Evolutionary conservation across 768 basidiomycete species (phyloP).

Genomic region (Auricularia cornea): DNA sequence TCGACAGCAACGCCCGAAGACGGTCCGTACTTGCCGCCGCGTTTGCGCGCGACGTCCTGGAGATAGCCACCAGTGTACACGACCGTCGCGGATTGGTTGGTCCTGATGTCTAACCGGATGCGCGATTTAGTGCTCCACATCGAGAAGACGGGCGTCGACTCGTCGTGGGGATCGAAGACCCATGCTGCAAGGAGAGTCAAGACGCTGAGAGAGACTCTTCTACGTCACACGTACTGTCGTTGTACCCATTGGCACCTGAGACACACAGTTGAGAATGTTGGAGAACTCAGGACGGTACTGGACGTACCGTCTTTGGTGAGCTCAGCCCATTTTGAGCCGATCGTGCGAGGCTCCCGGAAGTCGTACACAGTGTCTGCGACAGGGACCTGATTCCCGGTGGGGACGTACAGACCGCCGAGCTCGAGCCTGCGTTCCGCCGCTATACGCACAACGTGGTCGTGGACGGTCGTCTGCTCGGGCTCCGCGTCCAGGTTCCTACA

Average conservation of each 20-base stretch:
- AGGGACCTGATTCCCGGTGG: neutral
- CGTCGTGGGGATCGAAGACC: neutral
- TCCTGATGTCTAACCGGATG: neutral
- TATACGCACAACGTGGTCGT: neutral
- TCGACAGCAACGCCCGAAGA: neutral
- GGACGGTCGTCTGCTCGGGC: neutral
- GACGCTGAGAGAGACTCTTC: neutral
- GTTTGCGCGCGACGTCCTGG: neutral
- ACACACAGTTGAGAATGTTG: neutral
- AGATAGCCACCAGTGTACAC: neutral
- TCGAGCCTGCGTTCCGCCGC: neutral
- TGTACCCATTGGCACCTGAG: neutral
- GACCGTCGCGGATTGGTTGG: neutral
- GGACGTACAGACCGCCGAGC: neutral
- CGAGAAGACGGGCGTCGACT: neutral
- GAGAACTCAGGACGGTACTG: too few species aligned
- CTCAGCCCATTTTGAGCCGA: neutral
- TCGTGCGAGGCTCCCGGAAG: neutral
- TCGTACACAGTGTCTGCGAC: neutral
- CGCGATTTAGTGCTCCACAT: neutral
- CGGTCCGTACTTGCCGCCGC: neutral
- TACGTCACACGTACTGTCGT: neutral
- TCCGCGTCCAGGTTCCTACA: neutral
- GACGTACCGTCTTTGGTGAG: neutral
- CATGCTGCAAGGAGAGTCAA: neutral